Percentiles rank a stretch among this genome's conserved stretches.
Evolutionary conservation across 495 filamentous ascomycete species (phyloP).

Genomic region (Sphaerosporella brunnea): DNA sequence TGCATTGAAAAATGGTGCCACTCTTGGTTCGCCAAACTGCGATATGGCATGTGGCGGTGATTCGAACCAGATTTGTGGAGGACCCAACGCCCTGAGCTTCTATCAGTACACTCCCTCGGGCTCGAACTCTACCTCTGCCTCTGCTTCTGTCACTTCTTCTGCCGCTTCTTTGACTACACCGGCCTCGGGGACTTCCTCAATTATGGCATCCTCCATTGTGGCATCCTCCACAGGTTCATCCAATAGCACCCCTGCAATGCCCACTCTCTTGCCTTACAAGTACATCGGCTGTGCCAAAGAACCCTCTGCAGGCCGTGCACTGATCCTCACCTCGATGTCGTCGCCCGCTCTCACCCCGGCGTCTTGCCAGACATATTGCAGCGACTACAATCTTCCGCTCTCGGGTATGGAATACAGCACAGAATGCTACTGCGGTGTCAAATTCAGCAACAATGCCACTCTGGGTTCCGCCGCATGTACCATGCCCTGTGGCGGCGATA

Average conservation of each 20-base stretch:
- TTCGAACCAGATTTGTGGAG: slow-evolving; percentile 38
- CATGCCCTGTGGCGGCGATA: slow-evolving; percentile 15
- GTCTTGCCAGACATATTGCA: slow-evolving; percentile 35
- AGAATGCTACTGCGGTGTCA: slow-evolving; percentile 52
- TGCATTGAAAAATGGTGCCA: slow-evolving; percentile 19
- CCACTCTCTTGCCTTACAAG: slow-evolving; percentile 28
- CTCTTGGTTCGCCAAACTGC: slow-evolving; percentile 29
- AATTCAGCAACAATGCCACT: slow-evolving; percentile 14
- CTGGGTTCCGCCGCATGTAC: slow-evolving; percentile 11
- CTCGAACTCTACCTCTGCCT: too few species aligned
- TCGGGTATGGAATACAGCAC: slow-evolving; percentile 51
- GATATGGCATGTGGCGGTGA: slow-evolving; percentile 40
- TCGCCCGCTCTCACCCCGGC: slow-evolving; percentile 37
- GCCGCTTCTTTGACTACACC: background rate
- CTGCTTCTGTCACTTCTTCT: slow-evolving; percentile 6
- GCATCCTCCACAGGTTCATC: background rate
- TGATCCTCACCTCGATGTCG: slow-evolving; percentile 22
- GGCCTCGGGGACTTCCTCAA: background rate
- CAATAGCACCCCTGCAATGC: too few species aligned
- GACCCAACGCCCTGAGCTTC: slow-evolving; percentile 35
- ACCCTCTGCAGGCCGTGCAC: slow-evolving; percentile 39
- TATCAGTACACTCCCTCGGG: slow-evolving; percentile 32
- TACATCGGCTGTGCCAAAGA: slow-evolving; percentile 49
- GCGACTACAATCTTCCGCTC: slow-evolving; percentile 30
- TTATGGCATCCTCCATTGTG: background rate